Conservation (phyloP, 2,329 filamentous ascomycete species). For the Aphanocladium album region DNA sequence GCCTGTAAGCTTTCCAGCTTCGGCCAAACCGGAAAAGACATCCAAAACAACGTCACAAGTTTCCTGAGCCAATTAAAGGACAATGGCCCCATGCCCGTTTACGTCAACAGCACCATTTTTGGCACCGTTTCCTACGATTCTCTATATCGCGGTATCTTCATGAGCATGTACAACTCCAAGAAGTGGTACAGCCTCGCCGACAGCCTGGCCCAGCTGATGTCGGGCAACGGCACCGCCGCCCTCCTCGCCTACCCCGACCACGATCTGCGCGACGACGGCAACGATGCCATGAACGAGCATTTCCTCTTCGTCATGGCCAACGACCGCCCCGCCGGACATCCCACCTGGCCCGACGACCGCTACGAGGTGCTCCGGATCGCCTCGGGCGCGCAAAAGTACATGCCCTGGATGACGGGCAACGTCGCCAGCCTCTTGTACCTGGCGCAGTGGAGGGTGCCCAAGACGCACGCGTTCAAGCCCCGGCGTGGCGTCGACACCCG, state of each 20-base stretch:
- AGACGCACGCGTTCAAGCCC: slow-evolving; percentile 24
- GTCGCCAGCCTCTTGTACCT: slow-evolving; percentile 28
- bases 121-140: slow-evolving; percentile 33
- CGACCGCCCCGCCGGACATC: slow-evolving; percentile 20
- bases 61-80: neutral
- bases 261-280: slow-evolving; percentile 17
- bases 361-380: neutral
- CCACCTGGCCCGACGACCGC: slow-evolving; percentile 25
- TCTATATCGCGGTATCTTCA: slow-evolving; percentile 32
- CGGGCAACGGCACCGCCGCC: slow-evolving; percentile 35
- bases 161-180: slow-evolving; percentile 32
- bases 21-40: neutral
- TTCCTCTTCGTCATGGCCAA: slow-evolving; percentile 23
- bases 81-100: slow-evolving; percentile 24
- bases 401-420: slow-evolving; percentile 27
- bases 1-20: neutral
- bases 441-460: slow-evolving; percentile 26
- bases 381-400: slow-evolving; percentile 13
- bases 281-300: slow-evolving; percentile 20
- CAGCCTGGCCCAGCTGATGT: slow-evolving; percentile 28
- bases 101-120: slow-evolving; percentile 37
- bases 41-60: neutral
- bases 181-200: slow-evolving; percentile 33
- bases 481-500: slow-evolving; percentile 27
- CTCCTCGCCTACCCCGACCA: slow-evolving; percentile 27